Percentiles rank a stretch among this genome's conserved stretches.
Conservation (phyloP, 2,329 filamentous ascomycete genomes). For the Trichoderma harzianum region DNA sequence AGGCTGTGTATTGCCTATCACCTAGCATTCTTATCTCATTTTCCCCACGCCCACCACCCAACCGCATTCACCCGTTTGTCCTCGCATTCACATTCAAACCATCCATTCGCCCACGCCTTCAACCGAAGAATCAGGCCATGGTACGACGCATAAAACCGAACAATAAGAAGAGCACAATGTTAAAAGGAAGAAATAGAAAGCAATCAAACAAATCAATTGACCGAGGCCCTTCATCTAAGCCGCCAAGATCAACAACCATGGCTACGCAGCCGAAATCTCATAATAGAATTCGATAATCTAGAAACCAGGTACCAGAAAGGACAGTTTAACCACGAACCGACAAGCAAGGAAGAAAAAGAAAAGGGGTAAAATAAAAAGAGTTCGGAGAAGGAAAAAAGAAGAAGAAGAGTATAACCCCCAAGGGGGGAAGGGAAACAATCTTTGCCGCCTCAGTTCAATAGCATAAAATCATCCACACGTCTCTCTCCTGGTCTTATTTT, state of each 20-base stretch:
- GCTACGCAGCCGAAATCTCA: background rate
- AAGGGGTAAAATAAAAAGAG: background rate
- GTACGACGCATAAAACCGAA: background rate
- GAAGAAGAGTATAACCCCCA: background rate
- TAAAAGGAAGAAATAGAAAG: background rate
- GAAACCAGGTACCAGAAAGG: background rate
- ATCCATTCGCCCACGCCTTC: background rate
- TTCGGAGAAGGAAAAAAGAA: background rate
- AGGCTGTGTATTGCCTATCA: slow-evolving; percentile 17
- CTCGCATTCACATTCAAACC: background rate
- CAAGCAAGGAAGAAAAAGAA: background rate
- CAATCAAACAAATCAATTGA: background rate
- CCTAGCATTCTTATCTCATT: slow-evolving; percentile 5
- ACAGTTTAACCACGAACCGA: background rate
- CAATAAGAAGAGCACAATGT: background rate
- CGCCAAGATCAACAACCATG: background rate
- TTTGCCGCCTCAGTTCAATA: slow-evolving; percentile 5
- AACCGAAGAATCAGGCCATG: background rate
- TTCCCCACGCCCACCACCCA: background rate
- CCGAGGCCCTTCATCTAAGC: background rate
- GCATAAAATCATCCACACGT: slow-evolving; percentile 1
- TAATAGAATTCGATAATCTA: slow-evolving; percentile 7
- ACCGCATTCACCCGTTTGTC: background rate
- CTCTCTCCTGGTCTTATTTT: background rate
- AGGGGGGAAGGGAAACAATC: background rate